Base-by-base conservation (phyloP, 768 basidiomycete genomes). In the Lepiota brunneoincarnata region DNA sequence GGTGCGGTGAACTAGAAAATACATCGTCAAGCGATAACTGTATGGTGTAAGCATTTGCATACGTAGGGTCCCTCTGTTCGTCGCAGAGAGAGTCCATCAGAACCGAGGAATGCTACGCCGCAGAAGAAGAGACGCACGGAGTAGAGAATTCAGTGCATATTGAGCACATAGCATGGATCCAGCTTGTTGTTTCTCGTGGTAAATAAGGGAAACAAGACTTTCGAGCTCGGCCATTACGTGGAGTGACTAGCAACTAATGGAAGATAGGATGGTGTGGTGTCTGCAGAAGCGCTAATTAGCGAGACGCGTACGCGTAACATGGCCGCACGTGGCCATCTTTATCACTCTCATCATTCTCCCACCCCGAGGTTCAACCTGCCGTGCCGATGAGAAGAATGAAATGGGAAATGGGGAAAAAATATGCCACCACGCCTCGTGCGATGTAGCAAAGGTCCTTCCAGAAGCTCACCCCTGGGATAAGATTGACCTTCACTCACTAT, bases 131-230 rank as follows among this genome's bases (percentile, higher is more conserved):
- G 38, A 77, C 86, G 58, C 61, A 92, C 91, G 91, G 26, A 93
- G 75, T 17, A 93, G 74, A 15, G 81, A 81, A 65, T 93, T 93
- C 28, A 93, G 75, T 6, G 91, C 89, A 70, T 93, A 89, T 64
- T 93, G 91, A 11, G 91, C 91, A 65, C 91, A 93, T 26, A 93
- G 79, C 81, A 89, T 89, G 2, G 89, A 91, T 20, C 89, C 89
- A 53, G 70, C 58, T 64, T 91, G 80, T 67, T 93, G 91, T 57
- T 67, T 80, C 64, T 93, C 90, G 67, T 91, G 89, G 66, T 92
- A 92, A 54, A 93, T 87, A 9, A 77, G 64, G 6, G 74, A 65
- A 11, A 74, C 59, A 9, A 92, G 74, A 24, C 60, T 61, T 59
- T 87, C 81, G 35, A 87, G 71, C 46, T 78, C 76, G 24, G 83